Base-by-base conservation (phyloP, 192 early-diverging fungal species). In the Linnemannia zychae region DNA sequence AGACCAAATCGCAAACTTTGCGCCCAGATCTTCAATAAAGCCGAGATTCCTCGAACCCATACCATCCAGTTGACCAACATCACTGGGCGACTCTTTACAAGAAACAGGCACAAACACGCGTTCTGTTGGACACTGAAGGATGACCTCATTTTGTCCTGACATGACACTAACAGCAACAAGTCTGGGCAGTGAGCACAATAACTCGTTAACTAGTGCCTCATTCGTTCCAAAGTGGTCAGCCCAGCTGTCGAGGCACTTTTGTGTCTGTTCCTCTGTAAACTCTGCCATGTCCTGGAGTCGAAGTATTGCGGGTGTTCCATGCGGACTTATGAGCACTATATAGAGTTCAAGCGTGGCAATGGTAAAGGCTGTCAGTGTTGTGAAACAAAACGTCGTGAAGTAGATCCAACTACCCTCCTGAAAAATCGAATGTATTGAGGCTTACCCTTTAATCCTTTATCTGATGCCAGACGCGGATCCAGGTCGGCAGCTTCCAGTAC, bases 41-140 rank as follows among this genome's bases (percentile, higher is more conserved):
- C 83, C 83, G n/a, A 76, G 78, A 52, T 76, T 85, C 67, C 83
- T 65, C 17, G 77, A 85, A 36, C 83, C 83, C 74, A 85, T 76
- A 13, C 83, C 83, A 47, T 85, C 74, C 28, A 76, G 38, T 36
- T 79, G 73, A n/a, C 83, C 83, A 44, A 85, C 83, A 66, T 85
- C 83, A 24, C 77, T 79, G 6, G 83, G 83, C 18, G 83, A 79
- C 28, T 85, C 78, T 34, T 85, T 85, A 31, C 77, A 79, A 2
- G 83, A 72, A 22, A 85, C 68, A 28, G 83, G 74, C 17, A 85
- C 77, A 75, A 85, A 85, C 0, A 85, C 82, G 16, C 82, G 72
- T 20, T 85, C 83, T 0, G 69, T 68, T 13, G 83, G 83, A 37
- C 79, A 85, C 37, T 85, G 83, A 47, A 85, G 74, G 6, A 85